Base-by-base conservation (phyloP, 169 alveolate genomes). In the Plasmodium vivax region DNA sequence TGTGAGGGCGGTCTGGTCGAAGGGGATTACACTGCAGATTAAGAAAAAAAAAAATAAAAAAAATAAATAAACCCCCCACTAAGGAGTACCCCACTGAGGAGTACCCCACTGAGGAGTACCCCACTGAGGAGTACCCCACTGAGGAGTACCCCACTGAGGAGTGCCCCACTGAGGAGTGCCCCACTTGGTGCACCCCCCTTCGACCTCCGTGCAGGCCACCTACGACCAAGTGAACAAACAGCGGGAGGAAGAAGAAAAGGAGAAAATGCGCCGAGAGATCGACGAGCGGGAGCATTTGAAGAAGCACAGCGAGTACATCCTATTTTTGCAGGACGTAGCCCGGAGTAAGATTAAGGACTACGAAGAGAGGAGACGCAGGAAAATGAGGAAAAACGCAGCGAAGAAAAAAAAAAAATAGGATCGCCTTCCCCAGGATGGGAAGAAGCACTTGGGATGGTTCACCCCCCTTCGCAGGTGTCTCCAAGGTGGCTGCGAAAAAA, bases 301-400 rank as follows among this genome's bases (percentile, higher is more conserved):
- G 68, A 32, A 75, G 51, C 82, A 75, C 27, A 87, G 68, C 45
- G 82, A 87, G 45, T 87, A 54, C 16, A 38, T 87, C 30, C 82
- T 87, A 79, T 87, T 87, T 87, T 45, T 87, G 71, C 93, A 87
- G 27, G 54, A 87, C 81, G 58, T 87, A 54, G 93, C 87, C 38
- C 36, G 93, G 45, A 87, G 68, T 14, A 87, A 87, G 68, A 87
- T 87, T 77, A 87, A 79, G 51, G 93, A 19, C 43, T 77, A 87
- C 68, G 93, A 87, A 16, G 93, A 74, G 71, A 74, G 16, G 36
- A 87, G 41, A 45, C 79, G 81, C 58, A 87, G 71, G 77, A 45
- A 6, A 23, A 9, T 71, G 47, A 87, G 43, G n/a, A 87, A 75
- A 36, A 75, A 1, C 36, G 73, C 54, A 75, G 16, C 16, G 34